Conservation (phyloP, 441 rosid species). For the Hypseocharis bilobata region DNA sequence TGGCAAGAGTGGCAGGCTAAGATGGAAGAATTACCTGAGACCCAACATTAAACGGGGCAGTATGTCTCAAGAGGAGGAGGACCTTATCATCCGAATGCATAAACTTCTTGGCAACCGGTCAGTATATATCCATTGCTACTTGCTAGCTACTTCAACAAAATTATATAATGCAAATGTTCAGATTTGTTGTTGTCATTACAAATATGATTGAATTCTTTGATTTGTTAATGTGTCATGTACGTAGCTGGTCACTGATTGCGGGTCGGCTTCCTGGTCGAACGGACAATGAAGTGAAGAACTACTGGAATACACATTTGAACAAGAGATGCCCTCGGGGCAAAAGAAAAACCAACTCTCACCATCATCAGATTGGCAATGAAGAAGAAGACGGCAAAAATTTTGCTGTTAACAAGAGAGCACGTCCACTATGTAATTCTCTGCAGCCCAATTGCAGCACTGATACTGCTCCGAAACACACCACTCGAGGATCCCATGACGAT, state of each 20-base stretch:
- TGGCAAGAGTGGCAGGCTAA: slow-evolving; percentile 59
- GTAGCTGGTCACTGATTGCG: slow-evolving; percentile 53
- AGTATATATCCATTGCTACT: neutral
- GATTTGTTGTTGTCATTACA: too few relatives aligned
- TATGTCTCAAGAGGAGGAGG: slow-evolving; percentile 60
- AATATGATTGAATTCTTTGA: neutral
- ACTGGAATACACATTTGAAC: slow-evolving; percentile 62
- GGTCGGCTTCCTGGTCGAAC: slow-evolving; percentile 63
- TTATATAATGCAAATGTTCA: too few relatives aligned
- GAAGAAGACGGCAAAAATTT: neutral
- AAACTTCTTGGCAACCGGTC: slow-evolving; percentile 60
- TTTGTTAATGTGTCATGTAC: neutral
- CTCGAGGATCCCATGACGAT: neutral
- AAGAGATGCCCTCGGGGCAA: slow-evolving; percentile 36
- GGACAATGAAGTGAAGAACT: slow-evolving; percentile 63
- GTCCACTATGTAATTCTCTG: neutral
- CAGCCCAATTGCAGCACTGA: neutral
- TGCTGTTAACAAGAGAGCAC: neutral
- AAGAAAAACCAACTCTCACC: slow-evolving; percentile 25
- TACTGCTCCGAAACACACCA: neutral
- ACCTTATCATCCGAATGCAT: slow-evolving; percentile 63
- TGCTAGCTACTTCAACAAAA: too few relatives aligned
- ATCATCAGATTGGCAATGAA: neutral
- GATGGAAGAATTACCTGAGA: slow-evolving; percentile 64
- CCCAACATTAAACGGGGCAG: slow-evolving; percentile 56